A percentile compares a stretch with the other conserved stretches of the same genome.
phyloP scores from a whole-genome alignment of 2,329 filamentous ascomycete genomes.

The Nemania diffusa region DNA sequence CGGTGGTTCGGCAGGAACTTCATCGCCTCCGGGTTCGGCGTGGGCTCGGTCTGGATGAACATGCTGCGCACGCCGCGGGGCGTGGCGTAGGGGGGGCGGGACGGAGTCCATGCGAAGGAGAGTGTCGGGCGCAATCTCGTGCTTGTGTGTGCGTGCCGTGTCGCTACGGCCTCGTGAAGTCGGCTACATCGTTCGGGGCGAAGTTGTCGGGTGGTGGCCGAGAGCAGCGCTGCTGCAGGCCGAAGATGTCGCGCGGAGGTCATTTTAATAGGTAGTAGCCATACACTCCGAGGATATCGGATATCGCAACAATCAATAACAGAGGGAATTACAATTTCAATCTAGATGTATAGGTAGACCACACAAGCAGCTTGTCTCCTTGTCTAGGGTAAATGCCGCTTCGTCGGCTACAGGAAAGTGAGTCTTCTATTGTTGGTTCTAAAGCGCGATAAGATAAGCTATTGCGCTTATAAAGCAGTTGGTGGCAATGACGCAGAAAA shows the following conservation, averaged over 20 bases:
- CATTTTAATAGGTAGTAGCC: conserved; percentile 33
- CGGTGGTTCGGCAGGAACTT: conserved; percentile 95
- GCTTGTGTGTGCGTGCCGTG: conserved; percentile 47
- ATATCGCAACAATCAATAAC: not conserved
- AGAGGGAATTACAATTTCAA: not conserved
- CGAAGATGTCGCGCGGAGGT: conserved; percentile 43
- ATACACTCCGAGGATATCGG: not conserved
- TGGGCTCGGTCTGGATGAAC: conserved; percentile 97
- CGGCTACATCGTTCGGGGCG: conserved; percentile 34
- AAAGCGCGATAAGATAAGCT: conserved; percentile 35
- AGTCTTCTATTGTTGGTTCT: conserved; percentile 19
- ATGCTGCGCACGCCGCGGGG: conserved; percentile 72
- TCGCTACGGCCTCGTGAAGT: conserved; percentile 40
- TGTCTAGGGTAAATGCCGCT: not conserved
- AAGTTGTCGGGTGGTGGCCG: conserved; percentile 40
- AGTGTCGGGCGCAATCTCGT: conserved; percentile 36
- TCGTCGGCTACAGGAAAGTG: not conserved
- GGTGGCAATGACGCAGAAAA: conserved; percentile 38
- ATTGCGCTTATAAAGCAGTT: conserved; percentile 37
- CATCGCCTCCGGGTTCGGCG: conserved; percentile 92
- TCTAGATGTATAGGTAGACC: not conserved
- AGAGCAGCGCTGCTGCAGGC: conserved; percentile 44
- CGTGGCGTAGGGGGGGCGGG: conserved; percentile 35
- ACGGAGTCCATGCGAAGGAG: conserved; percentile 4
- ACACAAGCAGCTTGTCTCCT: not conserved